A percentile compares a stretch with the other conserved stretches of the same genome.
Conservation (phyloP, 2,329 filamentous ascomycete genomes). For the Ploettnerulaceae sp. region DNA sequence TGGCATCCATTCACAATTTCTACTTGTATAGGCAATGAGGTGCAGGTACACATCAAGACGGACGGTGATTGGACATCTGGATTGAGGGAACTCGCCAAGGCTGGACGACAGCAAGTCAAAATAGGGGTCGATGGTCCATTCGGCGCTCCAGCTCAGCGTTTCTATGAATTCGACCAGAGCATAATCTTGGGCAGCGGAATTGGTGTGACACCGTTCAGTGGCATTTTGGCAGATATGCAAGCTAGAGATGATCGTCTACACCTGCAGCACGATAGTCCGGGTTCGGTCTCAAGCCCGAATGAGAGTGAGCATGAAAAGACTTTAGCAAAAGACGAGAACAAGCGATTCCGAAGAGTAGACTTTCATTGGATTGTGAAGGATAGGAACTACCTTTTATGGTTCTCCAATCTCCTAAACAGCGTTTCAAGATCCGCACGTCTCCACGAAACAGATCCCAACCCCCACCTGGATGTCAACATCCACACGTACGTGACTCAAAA, state of each 20-base stretch:
- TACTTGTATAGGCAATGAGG: slow-evolving; percentile 44
- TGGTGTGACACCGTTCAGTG: slow-evolving; percentile 54
- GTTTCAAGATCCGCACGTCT: slow-evolving; percentile 39
- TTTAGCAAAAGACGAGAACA: neutral
- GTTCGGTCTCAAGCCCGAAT: neutral
- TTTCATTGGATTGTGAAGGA: slow-evolving; percentile 59
- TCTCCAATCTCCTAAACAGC: slow-evolving; percentile 51
- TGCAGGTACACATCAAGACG: slow-evolving; percentile 53
- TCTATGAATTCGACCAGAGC: slow-evolving; percentile 52
- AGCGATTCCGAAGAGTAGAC: slow-evolving; percentile 46
- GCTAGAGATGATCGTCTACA: slow-evolving; percentile 37
- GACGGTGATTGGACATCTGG: slow-evolving; percentile 52
- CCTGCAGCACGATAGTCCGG: slow-evolving; percentile 19
- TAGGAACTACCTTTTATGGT: slow-evolving; percentile 51
- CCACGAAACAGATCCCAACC: slow-evolving; percentile 34
- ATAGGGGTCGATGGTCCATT: slow-evolving; percentile 54
- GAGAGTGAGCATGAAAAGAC: neutral
- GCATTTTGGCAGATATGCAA: slow-evolving; percentile 51
- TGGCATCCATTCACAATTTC: slow-evolving; percentile 59
- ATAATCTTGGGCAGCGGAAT: slow-evolving; percentile 54
- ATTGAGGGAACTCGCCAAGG: slow-evolving; percentile 40
- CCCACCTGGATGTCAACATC: slow-evolving; percentile 48
- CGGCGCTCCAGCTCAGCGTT: slow-evolving; percentile 53
- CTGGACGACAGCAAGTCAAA: slow-evolving; percentile 35
- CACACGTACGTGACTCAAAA: slow-evolving; percentile 53